Base-by-base conservation (phyloP, 2,329 filamentous ascomycete species). In the Elsinoe arachidis region DNA sequence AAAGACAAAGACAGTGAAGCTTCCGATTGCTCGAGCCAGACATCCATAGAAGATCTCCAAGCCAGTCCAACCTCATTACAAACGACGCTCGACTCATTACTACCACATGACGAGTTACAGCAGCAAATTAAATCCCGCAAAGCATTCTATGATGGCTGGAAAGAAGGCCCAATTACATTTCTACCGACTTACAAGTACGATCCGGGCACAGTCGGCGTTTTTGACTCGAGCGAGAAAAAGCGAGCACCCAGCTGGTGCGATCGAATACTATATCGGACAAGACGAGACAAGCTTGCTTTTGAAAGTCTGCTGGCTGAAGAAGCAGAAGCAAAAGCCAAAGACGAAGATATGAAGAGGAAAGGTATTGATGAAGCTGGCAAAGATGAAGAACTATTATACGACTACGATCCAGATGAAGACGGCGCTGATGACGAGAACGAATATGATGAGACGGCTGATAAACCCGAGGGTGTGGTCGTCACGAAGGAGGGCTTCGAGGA, bases 161-260 rank as follows among this genome's bases (percentile, higher is more conserved):
- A 81, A 53, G 93, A 99, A 76, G 93, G 91, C 0, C 78, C 83
- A 0, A 91, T 99, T 57, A 82, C 82, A 1, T 99, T 99, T 66
- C 70, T 97, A 14, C 93, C 93, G 1, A 95, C 93, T 0, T 99
- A 99, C 72, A 99, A 99, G 70, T 99, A 99, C 64, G 95, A 99
- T 66, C 79, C 96, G 26, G 93, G 93, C n/a, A 95, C 87, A 30
- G 83, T 96, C 33, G 88, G 88, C 1, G 80, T 90, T 30, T 99
- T 96, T 68, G 95, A 99, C 72, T 90, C 91, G 0, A 96, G 91
- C 63, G 93, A 97, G 68, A 99, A 99, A 74, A 86, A 86, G 62
- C 82, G 95, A 55, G 87, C 88, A 1, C 93, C 93, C 2, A 96
- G 90, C 68, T 99, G 93, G 92, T 99, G 93, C 69, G 93, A 99